Evolutionary conservation across 768 basidiomycete species (phyloP), one percentile per base, ranked within the genome.

Genomic region (Boletus rubroflammeus): DNA sequence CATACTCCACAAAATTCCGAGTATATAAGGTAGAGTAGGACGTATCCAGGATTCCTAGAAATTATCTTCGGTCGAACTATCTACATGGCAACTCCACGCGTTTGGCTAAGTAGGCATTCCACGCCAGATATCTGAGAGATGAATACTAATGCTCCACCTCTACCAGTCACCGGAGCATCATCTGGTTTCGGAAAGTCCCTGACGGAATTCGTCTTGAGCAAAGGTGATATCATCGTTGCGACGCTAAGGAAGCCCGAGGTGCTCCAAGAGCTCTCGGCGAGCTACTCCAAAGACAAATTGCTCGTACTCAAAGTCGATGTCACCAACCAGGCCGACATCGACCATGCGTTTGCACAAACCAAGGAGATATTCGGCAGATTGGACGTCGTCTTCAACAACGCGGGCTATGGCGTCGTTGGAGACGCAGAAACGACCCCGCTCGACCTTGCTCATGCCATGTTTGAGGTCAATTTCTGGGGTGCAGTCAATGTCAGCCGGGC

Each of bases 161-260:
- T n/a, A 11, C n/a, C 8, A 5, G 78, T 76, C 25, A 76, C 73
- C 9, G 76, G 76, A 6, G 59, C 74, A n/a, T 73, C 71, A 0
- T 64, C 73, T 6, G 76, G 77, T 9, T 67, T 78, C 41, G 77
- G 76, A 11, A 69, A 62, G 26, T 39, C 55, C 15, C 58, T 74
- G 48, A 61, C 66, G 2, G 70, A 75, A 53, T 50, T 35, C 17
- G 65, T 66, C 39, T 67, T 79, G 39, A 51, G 44, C 11, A 57
- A 61, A 6, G 76, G 76, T 21, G 73, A 75, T 46, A 70, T 62
- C 14, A 76, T 61, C 36, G 68, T 77, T 43, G 77, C 79, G 6
- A 77, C 78, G 19, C 64, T 75, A 39, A 72, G 78, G 42, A 72
- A 64, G 34, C 76, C 77, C 2, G 69, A 60, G 19, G 35, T 48